A percentile compares a stretch with the other conserved stretches of the same genome.
Evolutionary conservation across 352 stramenopile species (phyloP).

Genomic region (Phytophthora crassamura): DNA sequence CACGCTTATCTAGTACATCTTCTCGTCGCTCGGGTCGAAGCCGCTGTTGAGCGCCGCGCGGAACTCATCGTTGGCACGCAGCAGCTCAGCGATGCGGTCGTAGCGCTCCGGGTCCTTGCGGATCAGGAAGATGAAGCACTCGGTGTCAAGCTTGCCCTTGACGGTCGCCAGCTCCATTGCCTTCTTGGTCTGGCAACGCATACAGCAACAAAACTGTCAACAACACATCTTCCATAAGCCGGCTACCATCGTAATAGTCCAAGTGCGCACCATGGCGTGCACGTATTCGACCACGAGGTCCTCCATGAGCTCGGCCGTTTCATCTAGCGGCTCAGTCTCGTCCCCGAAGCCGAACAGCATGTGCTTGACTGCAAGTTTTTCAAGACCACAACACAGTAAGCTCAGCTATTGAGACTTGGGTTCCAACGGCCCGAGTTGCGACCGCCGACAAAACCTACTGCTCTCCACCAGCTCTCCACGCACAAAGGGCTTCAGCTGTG

Average conservation of each 20-base stretch:
- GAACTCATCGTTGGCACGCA: constrained; percentile 89
- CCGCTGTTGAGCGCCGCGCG: constrained; percentile 86
- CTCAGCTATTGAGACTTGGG: too few relatives aligned
- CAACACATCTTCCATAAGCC: background rate
- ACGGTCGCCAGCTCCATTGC: constrained; percentile 81
- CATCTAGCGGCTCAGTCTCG: constrained; percentile 68
- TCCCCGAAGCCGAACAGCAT: constrained; percentile 92
- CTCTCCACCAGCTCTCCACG: constrained; percentile 82
- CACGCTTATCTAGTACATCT: constrained; percentile 68
- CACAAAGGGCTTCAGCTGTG: constrained; percentile 77
- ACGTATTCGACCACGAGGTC: constrained; percentile 87
- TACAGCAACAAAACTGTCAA: background rate
- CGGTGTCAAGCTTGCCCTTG: constrained; percentile 87
- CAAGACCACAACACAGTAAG: too few relatives aligned
- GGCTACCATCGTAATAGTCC: too few relatives aligned
- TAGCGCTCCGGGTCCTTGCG: constrained; percentile 86
- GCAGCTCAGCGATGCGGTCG: constrained; percentile 81
- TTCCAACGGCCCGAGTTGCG: background rate
- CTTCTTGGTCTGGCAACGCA: constrained; percentile 76
- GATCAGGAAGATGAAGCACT: constrained; percentile 92
- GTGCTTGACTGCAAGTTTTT: constrained; percentile 70
- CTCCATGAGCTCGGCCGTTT: constrained; percentile 85
- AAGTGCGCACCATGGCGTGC: constrained; percentile 69
- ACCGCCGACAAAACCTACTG: constrained; percentile 54
- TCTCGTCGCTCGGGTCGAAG: constrained; percentile 90